Percentiles rank a stretch among this genome's conserved stretches.
These are phyloP conservation scores for Melastoma malabathricum DNA, from an alignment of 345 rosid species.

Conservation along the genomic window DNA sequence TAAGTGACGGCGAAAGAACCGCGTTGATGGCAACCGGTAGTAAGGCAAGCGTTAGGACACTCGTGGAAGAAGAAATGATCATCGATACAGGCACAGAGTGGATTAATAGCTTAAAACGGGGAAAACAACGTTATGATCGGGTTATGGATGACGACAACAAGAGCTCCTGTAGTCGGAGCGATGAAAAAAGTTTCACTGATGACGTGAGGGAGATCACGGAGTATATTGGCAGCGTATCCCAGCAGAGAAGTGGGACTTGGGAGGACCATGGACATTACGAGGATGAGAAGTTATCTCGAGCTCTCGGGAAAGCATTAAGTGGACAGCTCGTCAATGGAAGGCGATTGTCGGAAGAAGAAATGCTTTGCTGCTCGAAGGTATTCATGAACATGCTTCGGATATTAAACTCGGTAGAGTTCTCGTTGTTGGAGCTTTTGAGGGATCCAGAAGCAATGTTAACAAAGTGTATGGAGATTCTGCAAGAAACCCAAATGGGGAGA, in stretches of 20 bases:
- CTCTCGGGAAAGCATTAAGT: conserved; percentile 5
- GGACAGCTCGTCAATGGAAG: conserved; percentile 44
- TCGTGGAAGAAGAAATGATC: conserved; percentile 77
- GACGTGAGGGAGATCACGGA: too few relatives aligned
- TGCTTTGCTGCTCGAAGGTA: conserved; percentile 40
- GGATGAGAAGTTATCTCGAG: too few relatives aligned
- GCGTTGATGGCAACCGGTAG: conserved; percentile 36
- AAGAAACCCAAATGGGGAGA: conserved; percentile 26
- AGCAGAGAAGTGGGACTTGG: too few relatives aligned
- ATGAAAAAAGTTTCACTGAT: too few relatives aligned
- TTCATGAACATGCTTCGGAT: conserved; percentile 58
- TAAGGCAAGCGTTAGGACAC: conserved; percentile 56
- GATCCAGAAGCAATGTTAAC: conserved; percentile 51
- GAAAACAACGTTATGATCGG: conserved; percentile 13
- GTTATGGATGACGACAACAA: conserved; percentile 24
- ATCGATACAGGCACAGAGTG: conserved; percentile 27
- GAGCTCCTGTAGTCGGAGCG: conserved; percentile 16
- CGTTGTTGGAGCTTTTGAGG: conserved; percentile 48
- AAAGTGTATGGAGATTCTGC: conserved; percentile 28
- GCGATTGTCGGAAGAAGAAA: conserved; percentile 26
- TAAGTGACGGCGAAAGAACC: conserved; percentile 1
- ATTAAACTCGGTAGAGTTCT: conserved; percentile 63
- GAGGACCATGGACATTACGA: too few relatives aligned
- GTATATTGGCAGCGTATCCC: too few relatives aligned
- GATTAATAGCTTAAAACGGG: conserved; percentile 25